Evolutionary conservation across 148 eudicot genomes (phyloP), one percentile per base, ranked within the genome.

Genomic region (Nepenthes mirabilis): DNA sequence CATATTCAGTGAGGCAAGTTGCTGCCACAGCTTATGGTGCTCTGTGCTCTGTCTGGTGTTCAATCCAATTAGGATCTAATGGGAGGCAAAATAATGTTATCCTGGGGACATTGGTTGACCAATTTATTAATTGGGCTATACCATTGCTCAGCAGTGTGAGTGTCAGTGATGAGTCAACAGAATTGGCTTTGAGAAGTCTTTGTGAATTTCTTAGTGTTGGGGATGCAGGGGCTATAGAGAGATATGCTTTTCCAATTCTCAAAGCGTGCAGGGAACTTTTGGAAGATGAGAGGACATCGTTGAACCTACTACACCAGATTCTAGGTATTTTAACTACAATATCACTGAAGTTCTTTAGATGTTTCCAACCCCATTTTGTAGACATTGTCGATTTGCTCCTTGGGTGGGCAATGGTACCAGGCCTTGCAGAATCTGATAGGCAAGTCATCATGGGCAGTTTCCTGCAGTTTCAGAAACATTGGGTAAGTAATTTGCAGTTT

Each of bases 351-450:
- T 93, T 88, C 65, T 85, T 77, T 57, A 70, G 85, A 77, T 81
- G 81, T 68, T 93, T 93, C 69, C 96, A 89, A 62, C 89, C 96
- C 33, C 95, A 86, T 70, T 93, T 93, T 80, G 82, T 82, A 59
- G 99, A 93, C 75, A 84, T 93, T 71, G 96, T 93, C 63, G 99
- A 93, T 66, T 75, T 93, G 74, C 96, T 93, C 75, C 91, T 93
- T 59, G 99, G 97, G 60, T 93, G 99, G 99, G 91, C 96, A 8
- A 84, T 93, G 99, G 70, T 86, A 61, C 99, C 96, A 1, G 95
- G 86, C 67, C 81, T 93, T 69, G 70, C 78, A 49, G 91, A 88
- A 61, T 68, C 95, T 66, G 91, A 93, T 64, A 82, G 82, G 67
- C 77, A 65, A 61, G 79, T 78, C 60, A 89, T 93, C 55, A 79